phyloP scores from a whole-genome alignment of 2,329 filamentous ascomycete genomes.

The Colletotrichum sp. region DNA sequence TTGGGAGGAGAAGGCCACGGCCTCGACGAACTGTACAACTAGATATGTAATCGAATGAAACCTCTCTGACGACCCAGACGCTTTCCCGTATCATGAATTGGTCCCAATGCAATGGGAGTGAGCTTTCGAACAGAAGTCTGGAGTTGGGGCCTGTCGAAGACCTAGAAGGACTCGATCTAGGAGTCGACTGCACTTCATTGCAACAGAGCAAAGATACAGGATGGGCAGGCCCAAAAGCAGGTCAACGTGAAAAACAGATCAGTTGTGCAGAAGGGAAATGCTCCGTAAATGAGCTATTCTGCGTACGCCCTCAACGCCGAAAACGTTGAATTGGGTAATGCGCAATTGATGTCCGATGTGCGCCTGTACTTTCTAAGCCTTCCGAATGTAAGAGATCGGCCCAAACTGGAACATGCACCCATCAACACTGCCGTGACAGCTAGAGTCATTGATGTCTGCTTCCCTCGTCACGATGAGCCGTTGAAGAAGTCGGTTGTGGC shows the following conservation, averaged over 20 bases:
- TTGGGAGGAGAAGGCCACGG: background rate
- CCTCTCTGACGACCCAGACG: conserved; percentile 12
- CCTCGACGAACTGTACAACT: conserved; percentile 16
- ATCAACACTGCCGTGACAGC: background rate
- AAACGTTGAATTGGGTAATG: background rate
- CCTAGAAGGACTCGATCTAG: background rate
- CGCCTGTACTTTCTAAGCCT: background rate
- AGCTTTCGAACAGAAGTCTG: background rate
- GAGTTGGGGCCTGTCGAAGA: background rate
- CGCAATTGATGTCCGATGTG: background rate
- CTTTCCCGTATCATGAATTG: background rate
- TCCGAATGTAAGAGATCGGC: background rate
- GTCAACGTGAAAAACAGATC: background rate
- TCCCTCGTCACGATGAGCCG: background rate
- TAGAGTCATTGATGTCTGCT: background rate
- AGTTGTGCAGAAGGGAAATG: background rate
- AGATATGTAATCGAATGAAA: conserved; percentile 23
- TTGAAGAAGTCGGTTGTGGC: background rate
- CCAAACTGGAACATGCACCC: background rate
- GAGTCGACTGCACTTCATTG: background rate
- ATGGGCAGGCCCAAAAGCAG: background rate
- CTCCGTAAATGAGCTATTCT: background rate
- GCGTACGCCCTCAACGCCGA: background rate
- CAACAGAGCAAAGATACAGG: background rate
- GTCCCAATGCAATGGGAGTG: fast-evolving